These are phyloP conservation scores for Syncephalastrum monosporum DNA, from an alignment of 371 early-diverging fungal genomes.

Conservation along the genomic window DNA sequence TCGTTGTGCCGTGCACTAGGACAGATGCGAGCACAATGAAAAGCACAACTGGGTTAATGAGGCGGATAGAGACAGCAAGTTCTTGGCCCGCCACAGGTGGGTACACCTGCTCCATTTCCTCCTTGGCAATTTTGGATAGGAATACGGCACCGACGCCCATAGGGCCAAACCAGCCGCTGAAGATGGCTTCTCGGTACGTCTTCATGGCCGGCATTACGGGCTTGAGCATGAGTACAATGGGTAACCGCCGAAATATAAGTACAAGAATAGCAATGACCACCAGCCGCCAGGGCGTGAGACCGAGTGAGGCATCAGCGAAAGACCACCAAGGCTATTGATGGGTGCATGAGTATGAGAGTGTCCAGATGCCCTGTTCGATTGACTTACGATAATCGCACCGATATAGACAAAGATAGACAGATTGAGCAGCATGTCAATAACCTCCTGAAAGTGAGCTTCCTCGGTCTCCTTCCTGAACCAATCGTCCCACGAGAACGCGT, in stretches of 20 bases:
- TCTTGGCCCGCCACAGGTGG: conserved; percentile 17
- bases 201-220: conserved; percentile 72
- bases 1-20: conserved; percentile 79
- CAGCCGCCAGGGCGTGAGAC: conserved; percentile 67
- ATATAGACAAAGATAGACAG: conserved; percentile 90
- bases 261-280: conserved; percentile 69
- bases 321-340: conserved; percentile 66
- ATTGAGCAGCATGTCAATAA: conserved; percentile 89
- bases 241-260: conserved; percentile 82
- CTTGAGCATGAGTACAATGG: conserved; percentile 68
- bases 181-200: conserved; percentile 80
- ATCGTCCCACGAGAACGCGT: conserved; percentile 86
- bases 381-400: conserved; percentile 73
- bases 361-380: background rate
- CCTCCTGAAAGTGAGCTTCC: conserved; percentile 88
- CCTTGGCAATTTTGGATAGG: conserved; percentile 63
- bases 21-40: conserved; percentile 79
- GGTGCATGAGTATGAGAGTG: background rate
- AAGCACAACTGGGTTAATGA: conserved; percentile 64
- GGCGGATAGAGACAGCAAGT: conserved; percentile 22
- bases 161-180: conserved; percentile 98
- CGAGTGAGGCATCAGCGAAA: conserved; percentile 56
- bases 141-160: conserved; percentile 85
- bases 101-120: conserved; percentile 41
- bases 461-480: conserved; percentile 88